phyloP scores from a whole-genome alignment of 805 yeast species.

The Yamadazyma akitaensis region DNA sequence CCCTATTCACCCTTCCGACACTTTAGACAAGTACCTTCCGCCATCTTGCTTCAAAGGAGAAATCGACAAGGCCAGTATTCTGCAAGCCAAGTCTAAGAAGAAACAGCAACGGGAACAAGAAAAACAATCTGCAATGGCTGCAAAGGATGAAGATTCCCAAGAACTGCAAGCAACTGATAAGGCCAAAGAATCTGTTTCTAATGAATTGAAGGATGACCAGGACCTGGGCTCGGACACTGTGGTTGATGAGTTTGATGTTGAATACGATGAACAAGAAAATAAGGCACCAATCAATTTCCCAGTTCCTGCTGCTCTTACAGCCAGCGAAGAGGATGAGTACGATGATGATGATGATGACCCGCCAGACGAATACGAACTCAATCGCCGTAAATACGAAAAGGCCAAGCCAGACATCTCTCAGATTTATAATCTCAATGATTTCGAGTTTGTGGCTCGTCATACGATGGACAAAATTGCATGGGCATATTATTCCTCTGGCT shows the following conservation, averaged over 20 bases:
- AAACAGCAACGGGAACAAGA: too few relatives aligned
- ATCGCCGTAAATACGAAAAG: constrained; percentile 22
- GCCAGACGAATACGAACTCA: constrained; percentile 23
- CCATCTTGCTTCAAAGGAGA: constrained; percentile 34
- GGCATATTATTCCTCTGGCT: constrained; percentile 89
- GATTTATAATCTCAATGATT: constrained; percentile 77
- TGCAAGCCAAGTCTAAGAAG: constrained; percentile 1
- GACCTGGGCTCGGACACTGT: constrained; percentile 1
- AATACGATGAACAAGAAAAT: constrained; percentile 40
- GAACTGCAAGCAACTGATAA: not conserved
- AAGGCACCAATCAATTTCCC: constrained; percentile 23
- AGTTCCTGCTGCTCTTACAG: constrained; percentile 8
- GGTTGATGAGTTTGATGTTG: constrained; percentile 40
- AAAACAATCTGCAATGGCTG: not conserved
- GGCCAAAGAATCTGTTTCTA: not conserved
- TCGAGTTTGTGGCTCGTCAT: constrained; percentile 80
- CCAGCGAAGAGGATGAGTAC: constrained; percentile 32
- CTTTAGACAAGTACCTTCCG: constrained; percentile 64
- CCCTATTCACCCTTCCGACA: constrained; percentile 90
- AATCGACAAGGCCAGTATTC: constrained; percentile 18
- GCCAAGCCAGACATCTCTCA: constrained; percentile 67
- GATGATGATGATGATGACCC: constrained; percentile 34
- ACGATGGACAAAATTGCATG: constrained; percentile 76
- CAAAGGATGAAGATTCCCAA: not conserved
- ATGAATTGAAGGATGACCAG: not conserved